Evolutionary conservation across 306 rosid genomes (phyloP), one percentile per base, ranked within the genome.

Genomic region (Glycine soja): DNA sequence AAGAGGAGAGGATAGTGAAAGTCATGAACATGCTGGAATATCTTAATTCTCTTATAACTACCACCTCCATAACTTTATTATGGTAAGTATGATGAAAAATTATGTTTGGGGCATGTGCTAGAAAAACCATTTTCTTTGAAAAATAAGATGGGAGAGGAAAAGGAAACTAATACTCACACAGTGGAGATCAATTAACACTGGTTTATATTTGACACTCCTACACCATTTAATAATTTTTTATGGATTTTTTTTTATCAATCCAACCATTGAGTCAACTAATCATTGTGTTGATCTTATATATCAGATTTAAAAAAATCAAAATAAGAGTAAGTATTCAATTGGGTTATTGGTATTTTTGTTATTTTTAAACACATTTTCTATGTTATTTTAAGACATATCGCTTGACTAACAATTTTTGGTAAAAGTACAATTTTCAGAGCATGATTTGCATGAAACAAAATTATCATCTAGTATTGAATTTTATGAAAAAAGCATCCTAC

Each of bases 401-500:
- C 15, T 50, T 34, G 61, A 14, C 4, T 14, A 70, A 46, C 52
- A 43, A 45, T 43, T 5, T 61, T 58, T 32, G 47, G 18, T 13
- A 45, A 12, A 43, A 43, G 13, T 34, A 32, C 50, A 51, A 4
- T 11, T 24, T 24, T 65, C 38, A 2, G 14, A 38, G 9, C 74
- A 42, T 53, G 79, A 65, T 65, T 30, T 57, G 40, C 72, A n/a
- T 24, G 51, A 9, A 38, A 63, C 18, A 34, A 48, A 72, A 1
- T 52, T 81, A 73, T 57, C 74, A 64, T 47, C 59, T 64, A 66
- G 45, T 54, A n/a, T 34, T 5, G 70, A 74, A 54, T 65, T 64
- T 65, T 15, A 40, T 40, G 24, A 70, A 56, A 73, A n/a, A 38
- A 24, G 36, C 7, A 40, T 64, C 74, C 50, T 14, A 52, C 64